Base-by-base conservation (phyloP, 2,329 filamentous ascomycete genomes). In the Capronia americana region DNA sequence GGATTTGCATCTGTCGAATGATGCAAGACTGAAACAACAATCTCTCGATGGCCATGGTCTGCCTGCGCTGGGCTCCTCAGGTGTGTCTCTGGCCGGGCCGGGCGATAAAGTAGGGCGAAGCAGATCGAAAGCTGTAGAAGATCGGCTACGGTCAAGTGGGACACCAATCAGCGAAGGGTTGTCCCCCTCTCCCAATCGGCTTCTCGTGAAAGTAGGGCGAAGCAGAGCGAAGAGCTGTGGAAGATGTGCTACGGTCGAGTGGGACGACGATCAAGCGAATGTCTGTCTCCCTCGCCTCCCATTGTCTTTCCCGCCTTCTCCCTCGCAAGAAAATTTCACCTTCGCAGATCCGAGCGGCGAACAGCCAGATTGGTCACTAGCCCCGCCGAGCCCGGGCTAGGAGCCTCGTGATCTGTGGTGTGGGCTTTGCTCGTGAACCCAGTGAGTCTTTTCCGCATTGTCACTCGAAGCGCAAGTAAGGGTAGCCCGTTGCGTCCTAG, bases 331-430 rank as follows among this genome's bases (percentile, higher is more conserved):
- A 44, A 44, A 44, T 44, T 44, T 64, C 51, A 44, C 30, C 38
- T 32, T 46, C 61, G 58, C 30, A 57, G 51, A 61, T 53, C 48
- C 14, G 48, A 24, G 48, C 28, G 50, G 53, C 53, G 55, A 14
- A 57, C 38, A 50, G 58, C 57, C 54, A 68, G 56, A 59, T 55
- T 65, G 48, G 48, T 12, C 20, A 28, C 30, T 50, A 57, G 34
- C 20, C 26, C 17, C 17, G 11, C 57, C 34, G 12, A 50, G 44
- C 11, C 23, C 20, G 51, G 61, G 48, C 65, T 62, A 62, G 51
- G 44, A 61, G 58, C 65, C 65, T 68, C 58, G 65, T 64, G 61
- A 61, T 67, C 48, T 1, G 23, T 28, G 8, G 20, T 1, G 23
- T 28, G 8, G 20, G 44, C 48, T 20, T 28, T 26, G 20, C 48